Evolutionary conservation across 2,329 filamentous ascomycete species (phyloP), one percentile per base, ranked within the genome.

Genomic region (Diaporthe ampelina): DNA sequence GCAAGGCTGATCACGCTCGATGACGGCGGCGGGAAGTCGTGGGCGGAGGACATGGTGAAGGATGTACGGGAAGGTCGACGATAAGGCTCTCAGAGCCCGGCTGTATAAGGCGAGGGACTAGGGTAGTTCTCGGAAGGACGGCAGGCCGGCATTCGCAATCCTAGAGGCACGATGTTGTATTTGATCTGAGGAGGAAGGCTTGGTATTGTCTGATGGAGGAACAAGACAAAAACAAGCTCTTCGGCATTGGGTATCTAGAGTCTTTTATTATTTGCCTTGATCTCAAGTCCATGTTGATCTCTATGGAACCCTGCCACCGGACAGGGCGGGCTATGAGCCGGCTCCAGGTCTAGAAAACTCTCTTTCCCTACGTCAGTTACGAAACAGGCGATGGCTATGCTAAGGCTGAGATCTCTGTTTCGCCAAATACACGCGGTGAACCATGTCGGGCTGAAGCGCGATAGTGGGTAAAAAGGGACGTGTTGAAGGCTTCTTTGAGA

Each of bases 1-100:
- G 78, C 77, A 59, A 77, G 73, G 75, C 77, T 70, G 70, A 72
- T 76, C 10, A 79, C 58, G 10, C 37, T 24, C 13, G 45, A 21
- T 5, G 54, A 50, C 19, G 70, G 70, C 19, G 56, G 43, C 17
- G 70, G 57, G 24, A 43, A 43, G n/a, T 21, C 19, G 8, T 43
- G 29, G 15, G 40, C 13, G n/a, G 57, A 26, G 24, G 68, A 70
- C 69, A 67, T 67, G 61, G 11, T 50, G 61, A 19, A n/a, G 7
- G 29, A 67, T 24, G 43, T 17, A 26, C 35, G 9, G 24, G 24
- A 15, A 32, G 24, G 59, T 15, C 15, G 15, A 65, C 6, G 21
- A 24, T 19, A 19, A 52, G 43, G 29, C 43, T 67, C 26, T 52
- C 43, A 35, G 24, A 67, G 61, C 61, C 45, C 15, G 45, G 10